Base-by-base conservation (phyloP, 1,139 yeast genomes). In the Kodamaea sp. region DNA sequence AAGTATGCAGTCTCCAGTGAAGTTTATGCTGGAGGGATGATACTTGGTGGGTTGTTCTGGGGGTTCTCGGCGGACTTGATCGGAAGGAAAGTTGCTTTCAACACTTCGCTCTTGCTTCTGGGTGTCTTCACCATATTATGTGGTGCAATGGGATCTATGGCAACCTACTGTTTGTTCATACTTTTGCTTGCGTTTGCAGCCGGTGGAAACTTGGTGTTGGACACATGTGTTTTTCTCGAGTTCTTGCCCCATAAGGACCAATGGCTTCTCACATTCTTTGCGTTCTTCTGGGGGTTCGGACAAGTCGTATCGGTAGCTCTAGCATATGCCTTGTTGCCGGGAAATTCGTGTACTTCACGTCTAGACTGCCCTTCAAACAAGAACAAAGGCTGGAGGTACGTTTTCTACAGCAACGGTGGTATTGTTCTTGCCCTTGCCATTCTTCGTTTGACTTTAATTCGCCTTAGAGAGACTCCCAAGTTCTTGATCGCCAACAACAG, bases 31-130 rank as follows among this genome's bases (percentile, higher is more conserved):
- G 52, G 53, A 21, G 84, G 83, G 18, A 63, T 80, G 52, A 64
- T 80, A 25, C 50, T 60, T 21, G 86, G 86, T 8, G 76, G 81
- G 0, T 43, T 75, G 15, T 47, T 50, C 32, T 50, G 53, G 55
- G 52, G 53, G 4, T 41, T 49, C 24, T 39, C 42, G 26, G 50
- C 47, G 9, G 53, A 50, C 27, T 38, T 49, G 28, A 54, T 57
- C 11, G 64, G 63, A 3, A 47, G 61, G 25, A 49, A 51, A 31
- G 29, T 46, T 7, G 57, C 65, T 8, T 56, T 59, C 35, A 79
- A 79, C 45, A 47, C 63, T 11, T 46, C 60, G 8, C 47, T 58
- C 29, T 32, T 58, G 5, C 44, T 47, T 13, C 40, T 53, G 22
- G 50, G 53, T 2, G 26, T 50, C 3, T 48, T 53, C 30, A 47